phyloP scores from a whole-genome alignment of 177 flowering plant species.

The Vitis hybrid region DNA sequence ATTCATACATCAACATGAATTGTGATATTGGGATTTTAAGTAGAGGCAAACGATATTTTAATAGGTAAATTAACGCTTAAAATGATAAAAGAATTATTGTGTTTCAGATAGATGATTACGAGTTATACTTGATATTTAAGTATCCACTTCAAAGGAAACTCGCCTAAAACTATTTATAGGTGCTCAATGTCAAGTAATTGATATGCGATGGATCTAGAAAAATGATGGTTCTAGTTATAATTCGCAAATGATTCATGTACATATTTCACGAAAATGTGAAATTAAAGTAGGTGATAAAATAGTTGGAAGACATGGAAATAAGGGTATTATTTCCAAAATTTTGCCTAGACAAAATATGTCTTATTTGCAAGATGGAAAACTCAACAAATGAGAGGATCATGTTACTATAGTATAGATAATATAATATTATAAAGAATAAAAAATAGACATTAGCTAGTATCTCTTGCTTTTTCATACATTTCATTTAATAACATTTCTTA shows the following conservation, averaged over 20 bases:
- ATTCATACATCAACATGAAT: no score
- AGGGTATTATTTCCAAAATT: constrained; percentile 9
- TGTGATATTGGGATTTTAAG: not conserved
- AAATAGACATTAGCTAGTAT: no score
- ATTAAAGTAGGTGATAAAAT: constrained; percentile 9
- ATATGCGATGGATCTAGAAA: no score
- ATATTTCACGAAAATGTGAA: not conserved
- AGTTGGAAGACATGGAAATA: not conserved
- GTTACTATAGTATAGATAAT: no score
- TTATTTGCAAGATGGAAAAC: not conserved
- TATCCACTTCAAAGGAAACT: no score
- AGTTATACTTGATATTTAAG: not conserved
- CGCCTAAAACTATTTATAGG: no score
- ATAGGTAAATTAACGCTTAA: not conserved
- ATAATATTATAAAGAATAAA: no score
- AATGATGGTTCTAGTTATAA: no score
- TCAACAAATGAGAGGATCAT: no score
- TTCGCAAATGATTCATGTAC: no score
- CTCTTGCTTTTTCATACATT: no score
- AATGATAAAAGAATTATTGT: not conserved
- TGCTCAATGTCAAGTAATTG: not conserved
- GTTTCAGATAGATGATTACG: not conserved
- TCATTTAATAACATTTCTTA: no score
- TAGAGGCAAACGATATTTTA: not conserved
- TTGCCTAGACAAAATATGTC: not conserved